Conservation (phyloP, 192 early-diverging fungal genomes). For the Endogone sp. region DNA sequence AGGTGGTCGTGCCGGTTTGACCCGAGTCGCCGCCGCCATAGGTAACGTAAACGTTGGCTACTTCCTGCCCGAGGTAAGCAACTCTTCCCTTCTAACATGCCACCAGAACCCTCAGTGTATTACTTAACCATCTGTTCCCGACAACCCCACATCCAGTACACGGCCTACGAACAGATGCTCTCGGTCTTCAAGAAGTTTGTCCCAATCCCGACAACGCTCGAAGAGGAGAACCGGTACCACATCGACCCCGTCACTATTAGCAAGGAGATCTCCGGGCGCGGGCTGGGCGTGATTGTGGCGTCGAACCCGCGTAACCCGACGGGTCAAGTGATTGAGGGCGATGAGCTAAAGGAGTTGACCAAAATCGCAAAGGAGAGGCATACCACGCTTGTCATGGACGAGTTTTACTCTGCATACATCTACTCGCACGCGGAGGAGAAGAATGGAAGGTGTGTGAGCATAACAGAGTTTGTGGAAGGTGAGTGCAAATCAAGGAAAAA, state of each 20-base stretch:
- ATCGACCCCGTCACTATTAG: conserved; percentile 37
- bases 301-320: conserved; percentile 54
- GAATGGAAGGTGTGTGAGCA: conserved; percentile 36
- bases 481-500: no score
- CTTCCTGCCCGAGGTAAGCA: conserved; percentile 44
- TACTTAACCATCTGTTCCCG: neutral
- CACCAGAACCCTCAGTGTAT: neutral
- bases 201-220: conserved; percentile 49
- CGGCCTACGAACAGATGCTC: conserved; percentile 42
- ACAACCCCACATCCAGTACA: no score
- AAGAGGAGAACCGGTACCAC: conserved; percentile 38
- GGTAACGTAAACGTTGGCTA: conserved; percentile 52
- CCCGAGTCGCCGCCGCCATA: conserved; percentile 44
- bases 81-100: conserved; percentile 6
- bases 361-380: conserved; percentile 33
- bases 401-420: conserved; percentile 54
- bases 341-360: conserved; percentile 34
- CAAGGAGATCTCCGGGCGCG: conserved; percentile 41
- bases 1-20: conserved; percentile 52
- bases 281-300: conserved; percentile 41
- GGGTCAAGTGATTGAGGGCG: conserved; percentile 42
- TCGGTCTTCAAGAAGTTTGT: conserved; percentile 47
- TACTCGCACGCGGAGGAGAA: conserved; percentile 32
- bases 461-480: conserved; percentile 37
- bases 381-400: conserved; percentile 47